phyloP scores from a whole-genome alignment of 768 basidiomycete species.

The Leccinellum rugosiceps region DNA sequence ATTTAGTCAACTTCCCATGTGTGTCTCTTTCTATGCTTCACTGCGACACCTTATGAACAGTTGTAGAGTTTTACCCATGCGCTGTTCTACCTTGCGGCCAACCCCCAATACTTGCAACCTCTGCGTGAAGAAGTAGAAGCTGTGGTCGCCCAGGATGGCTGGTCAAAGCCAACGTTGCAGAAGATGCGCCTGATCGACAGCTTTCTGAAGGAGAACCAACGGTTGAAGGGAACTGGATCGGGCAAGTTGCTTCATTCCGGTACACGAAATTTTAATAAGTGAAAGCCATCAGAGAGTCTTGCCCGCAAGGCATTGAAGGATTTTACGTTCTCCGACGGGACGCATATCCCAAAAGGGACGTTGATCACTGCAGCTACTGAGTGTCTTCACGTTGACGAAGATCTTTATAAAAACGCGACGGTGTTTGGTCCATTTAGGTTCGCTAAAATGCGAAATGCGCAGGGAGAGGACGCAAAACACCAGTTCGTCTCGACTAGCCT shows the following conservation, averaged over 20 bases:
- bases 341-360: background rate
- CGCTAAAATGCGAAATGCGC: constrained; percentile 31
- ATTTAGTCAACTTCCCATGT: background rate
- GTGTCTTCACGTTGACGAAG: constrained; percentile 25
- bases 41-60: background rate
- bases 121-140: background rate
- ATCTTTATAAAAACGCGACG: constrained; percentile 20
- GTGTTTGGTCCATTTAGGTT: constrained; percentile 47
- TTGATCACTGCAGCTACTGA: background rate
- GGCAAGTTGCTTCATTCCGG: background rate
- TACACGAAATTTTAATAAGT: background rate
- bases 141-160: too few relatives aligned
- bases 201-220: background rate
- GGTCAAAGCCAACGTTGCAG: background rate
- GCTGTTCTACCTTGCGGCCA: background rate
- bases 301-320: background rate
- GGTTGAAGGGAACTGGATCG: background rate
- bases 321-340: background rate
- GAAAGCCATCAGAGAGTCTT: background rate
- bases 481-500: background rate
- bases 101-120: background rate
- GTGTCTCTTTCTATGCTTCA: background rate
- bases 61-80: background rate
- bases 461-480: constrained; percentile 29
- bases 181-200: background rate